These are phyloP conservation scores for Taiozyma sp. DNA, from an alignment of 1,139 yeast genomes.

Conservation along the genomic window DNA sequence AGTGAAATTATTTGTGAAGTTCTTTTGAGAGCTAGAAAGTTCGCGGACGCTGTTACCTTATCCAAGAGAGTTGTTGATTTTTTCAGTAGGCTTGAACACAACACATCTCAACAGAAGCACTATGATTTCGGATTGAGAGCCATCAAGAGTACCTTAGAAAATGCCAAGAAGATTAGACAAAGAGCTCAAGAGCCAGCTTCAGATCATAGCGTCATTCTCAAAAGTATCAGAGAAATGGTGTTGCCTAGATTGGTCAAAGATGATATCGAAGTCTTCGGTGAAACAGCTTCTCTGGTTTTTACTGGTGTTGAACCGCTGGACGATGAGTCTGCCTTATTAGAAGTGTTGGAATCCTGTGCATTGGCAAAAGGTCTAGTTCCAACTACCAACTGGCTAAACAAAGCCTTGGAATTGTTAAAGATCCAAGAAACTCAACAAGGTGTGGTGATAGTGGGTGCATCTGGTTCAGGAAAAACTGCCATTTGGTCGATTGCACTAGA, in stretches of 20 bases:
- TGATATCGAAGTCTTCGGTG: conserved; percentile 42
- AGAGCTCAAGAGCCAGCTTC: conserved; percentile 20
- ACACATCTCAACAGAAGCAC: conserved; percentile 56
- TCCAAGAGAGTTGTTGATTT: conserved; percentile 52
- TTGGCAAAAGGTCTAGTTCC: conserved; percentile 22
- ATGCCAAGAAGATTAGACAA: conserved; percentile 48
- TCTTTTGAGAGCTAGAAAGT: conserved; percentile 70
- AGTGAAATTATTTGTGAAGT: conserved; percentile 66
- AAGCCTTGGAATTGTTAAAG: conserved; percentile 59
- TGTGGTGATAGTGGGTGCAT: conserved; percentile 70
- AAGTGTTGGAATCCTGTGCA: conserved; percentile 23
- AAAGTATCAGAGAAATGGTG: conserved; percentile 55
- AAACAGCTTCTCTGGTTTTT: conserved; percentile 28
- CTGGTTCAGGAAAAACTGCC: conserved; percentile 75
- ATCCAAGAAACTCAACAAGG: conserved; percentile 73
- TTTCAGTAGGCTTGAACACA: conserved; percentile 38
- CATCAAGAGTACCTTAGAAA: conserved; percentile 57
- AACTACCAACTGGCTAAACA: conserved; percentile 44
- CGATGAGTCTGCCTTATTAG: conserved; percentile 18
- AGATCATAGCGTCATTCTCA: conserved; percentile 43
- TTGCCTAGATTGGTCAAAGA: conserved; percentile 56
- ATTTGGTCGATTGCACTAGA: conserved; percentile 46
- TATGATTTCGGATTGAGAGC: conserved; percentile 92
- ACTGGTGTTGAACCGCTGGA: conserved; percentile 20
- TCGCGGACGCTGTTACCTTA: conserved; percentile 42